Percentiles rank a stretch among this genome's conserved stretches.
Evolutionary conservation across 176 grass and related monocot genomes (phyloP).

Genomic region (Phoenix dactylifera): DNA sequence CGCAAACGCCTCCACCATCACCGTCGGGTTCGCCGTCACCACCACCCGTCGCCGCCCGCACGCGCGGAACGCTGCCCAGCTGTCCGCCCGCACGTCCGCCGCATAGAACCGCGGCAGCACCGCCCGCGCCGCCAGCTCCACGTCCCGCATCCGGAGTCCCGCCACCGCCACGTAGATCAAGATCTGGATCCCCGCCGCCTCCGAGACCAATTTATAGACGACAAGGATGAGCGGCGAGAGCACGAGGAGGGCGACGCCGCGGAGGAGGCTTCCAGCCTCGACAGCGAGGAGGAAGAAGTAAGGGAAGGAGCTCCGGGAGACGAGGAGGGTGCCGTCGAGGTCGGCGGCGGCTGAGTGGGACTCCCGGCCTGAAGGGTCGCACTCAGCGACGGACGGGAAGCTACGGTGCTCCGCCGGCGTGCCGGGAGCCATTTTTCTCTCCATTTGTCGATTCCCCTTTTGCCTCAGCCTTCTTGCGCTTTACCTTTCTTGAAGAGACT

Average conservation of each 20-base stretch:
- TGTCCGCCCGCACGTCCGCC: conserved; percentile 63
- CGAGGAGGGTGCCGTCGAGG: conserved; percentile 75
- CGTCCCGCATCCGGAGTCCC: conserved; percentile 37
- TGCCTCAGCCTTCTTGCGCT: no score
- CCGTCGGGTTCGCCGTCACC: conserved; percentile 58
- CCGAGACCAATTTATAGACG: conserved; percentile 54
- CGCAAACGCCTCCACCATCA: conserved; percentile 62
- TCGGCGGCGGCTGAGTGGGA: conserved; percentile 43
- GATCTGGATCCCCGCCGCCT: conserved; percentile 62
- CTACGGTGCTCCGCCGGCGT: not conserved
- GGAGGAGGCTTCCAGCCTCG: conserved; percentile 58
- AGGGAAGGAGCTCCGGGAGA: conserved; percentile 66
- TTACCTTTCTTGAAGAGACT: no score
- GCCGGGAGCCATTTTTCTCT: not conserved
- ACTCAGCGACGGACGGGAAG: conserved; percentile 47
- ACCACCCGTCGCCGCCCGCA: conserved; percentile 46
- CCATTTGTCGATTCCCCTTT: no score
- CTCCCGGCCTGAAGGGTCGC: conserved; percentile 3
- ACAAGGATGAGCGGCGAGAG: conserved; percentile 43
- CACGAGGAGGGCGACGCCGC: conserved; percentile 41
- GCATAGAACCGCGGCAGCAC: conserved; percentile 82
- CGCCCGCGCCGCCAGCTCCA: conserved; percentile 49
- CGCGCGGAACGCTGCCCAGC: conserved; percentile 45
- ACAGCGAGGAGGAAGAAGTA: conserved; percentile 87
- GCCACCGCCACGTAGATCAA: conserved; percentile 63